A percentile compares a stretch with the other conserved stretches of the same genome.
These are phyloP conservation scores for Coemansia guatemalensis DNA, from an alignment of 192 early-diverging fungal genomes.

Conservation along the genomic window DNA sequence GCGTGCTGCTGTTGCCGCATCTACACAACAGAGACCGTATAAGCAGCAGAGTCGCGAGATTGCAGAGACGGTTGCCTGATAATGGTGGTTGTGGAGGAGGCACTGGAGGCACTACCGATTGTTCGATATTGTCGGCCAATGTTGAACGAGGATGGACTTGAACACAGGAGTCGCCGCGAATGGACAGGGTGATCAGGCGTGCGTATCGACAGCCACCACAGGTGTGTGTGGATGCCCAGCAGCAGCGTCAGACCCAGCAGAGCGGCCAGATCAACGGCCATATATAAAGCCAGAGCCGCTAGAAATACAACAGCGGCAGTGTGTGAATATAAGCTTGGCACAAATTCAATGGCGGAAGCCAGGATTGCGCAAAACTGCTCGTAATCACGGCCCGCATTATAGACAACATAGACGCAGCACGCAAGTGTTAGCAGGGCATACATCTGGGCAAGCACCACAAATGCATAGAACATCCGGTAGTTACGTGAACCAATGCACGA, in stretches of 20 bases:
- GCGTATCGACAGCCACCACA: slow-evolving; percentile 36
- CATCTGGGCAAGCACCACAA: slow-evolving; percentile 19
- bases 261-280: slow-evolving; percentile 21
- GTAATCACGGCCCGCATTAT: slow-evolving; percentile 12
- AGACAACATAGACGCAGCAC: slow-evolving; percentile 17
- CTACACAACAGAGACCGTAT: too few species aligned
- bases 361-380: slow-evolving; percentile 19
- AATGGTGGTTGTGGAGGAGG: too few species aligned
- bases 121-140: slow-evolving; percentile 28
- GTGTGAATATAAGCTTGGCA: slow-evolving; percentile 1
- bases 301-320: slow-evolving; percentile 18
- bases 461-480: slow-evolving; percentile 34
- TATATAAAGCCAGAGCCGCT: slow-evolving; percentile 21
- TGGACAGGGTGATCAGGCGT: slow-evolving; percentile 37
- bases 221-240: slow-evolving; percentile 38
- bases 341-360: slow-evolving; percentile 17
- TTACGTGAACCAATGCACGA: slow-evolving; percentile 45
- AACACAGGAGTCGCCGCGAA: slow-evolving; percentile 12
- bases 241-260: slow-evolving; percentile 32
- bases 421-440: slow-evolving; percentile 28
- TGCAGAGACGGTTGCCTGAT: too few species aligned
- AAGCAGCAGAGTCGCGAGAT: too few species aligned
- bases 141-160: slow-evolving; percentile 13
- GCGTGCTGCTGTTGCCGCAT: too few species aligned
- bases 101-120: slow-evolving; percentile 5